Conservation (phyloP, 768 basidiomycete species). For the Tricholoma flavovirens region DNA sequence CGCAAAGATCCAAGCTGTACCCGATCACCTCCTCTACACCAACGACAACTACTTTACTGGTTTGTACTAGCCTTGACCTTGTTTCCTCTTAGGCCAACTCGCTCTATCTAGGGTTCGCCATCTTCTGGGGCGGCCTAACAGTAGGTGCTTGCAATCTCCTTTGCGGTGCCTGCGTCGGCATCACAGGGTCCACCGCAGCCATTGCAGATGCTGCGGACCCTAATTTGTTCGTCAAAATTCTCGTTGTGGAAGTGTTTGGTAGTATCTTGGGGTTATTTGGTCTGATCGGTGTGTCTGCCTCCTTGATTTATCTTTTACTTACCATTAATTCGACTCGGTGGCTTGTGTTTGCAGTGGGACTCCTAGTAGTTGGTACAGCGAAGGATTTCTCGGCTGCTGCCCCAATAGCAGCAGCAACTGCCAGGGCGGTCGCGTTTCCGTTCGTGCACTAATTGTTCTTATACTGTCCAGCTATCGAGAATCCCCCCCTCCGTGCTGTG, state of each 20-base stretch:
- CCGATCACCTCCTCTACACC: conserved; percentile 71
- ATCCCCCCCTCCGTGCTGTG: no score
- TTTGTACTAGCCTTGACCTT: conserved; percentile 16
- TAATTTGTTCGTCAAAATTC: conserved; percentile 89
- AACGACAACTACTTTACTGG: conserved; percentile 91
- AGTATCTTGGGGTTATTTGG: conserved; percentile 92
- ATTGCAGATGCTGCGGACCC: conserved; percentile 95
- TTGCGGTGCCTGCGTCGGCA: conserved; percentile 90
- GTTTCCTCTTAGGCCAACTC: neutral
- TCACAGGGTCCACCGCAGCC: conserved; percentile 94
- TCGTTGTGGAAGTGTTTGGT: conserved; percentile 93
- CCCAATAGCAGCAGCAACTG: conserved; percentile 22
- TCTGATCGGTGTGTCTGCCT: conserved; percentile 66
- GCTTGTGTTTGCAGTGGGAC: conserved; percentile 48
- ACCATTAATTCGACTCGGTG: neutral
- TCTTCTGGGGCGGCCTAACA: conserved; percentile 96
- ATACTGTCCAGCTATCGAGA: neutral
- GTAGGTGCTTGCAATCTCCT: conserved; percentile 93
- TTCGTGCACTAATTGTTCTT: conserved; percentile 28
- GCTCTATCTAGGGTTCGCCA: conserved; percentile 60
- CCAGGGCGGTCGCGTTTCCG: conserved; percentile 31
- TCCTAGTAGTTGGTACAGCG: conserved; percentile 73
- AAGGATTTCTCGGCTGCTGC: conserved; percentile 46
- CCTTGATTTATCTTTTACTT: neutral
- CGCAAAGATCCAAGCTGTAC: conserved; percentile 61